Conservation (phyloP, 139 green algal genomes). For the Desmodesmus armatus region DNA sequence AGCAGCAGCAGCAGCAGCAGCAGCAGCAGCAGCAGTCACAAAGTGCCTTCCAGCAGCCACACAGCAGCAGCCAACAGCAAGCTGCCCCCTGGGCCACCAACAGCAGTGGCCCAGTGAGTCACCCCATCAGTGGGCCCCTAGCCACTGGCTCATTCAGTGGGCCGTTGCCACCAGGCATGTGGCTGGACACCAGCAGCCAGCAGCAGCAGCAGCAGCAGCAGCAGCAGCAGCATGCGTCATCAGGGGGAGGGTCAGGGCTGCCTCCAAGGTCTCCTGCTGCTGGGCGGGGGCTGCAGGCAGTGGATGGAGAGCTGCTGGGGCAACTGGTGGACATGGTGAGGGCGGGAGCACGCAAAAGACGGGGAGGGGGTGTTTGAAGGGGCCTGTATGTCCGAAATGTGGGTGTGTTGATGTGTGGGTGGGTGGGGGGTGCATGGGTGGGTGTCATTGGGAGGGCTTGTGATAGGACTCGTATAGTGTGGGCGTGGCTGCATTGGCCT, state of each 20-base stretch:
- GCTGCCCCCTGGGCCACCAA: neutral
- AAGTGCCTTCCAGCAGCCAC: neutral
- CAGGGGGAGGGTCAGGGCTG: too few relatives aligned
- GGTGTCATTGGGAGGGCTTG: too few relatives aligned
- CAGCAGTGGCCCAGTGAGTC: constrained; percentile 29
- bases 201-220: neutral
- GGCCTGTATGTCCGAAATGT: too few relatives aligned
- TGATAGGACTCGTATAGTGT: too few relatives aligned
- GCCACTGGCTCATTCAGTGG: too few relatives aligned
- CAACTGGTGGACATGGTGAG: constrained; percentile 31
- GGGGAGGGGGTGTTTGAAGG: too few relatives aligned
- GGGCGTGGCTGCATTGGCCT: too few relatives aligned
- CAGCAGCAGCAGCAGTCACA: neutral
- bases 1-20: constrained; percentile 9
- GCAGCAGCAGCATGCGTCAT: constrained; percentile 12
- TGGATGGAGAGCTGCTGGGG: constrained; percentile 18
- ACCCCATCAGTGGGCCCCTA: too few relatives aligned
- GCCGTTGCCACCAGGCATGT: neutral
- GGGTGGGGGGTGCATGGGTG: too few relatives aligned
- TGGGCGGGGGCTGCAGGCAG: neutral
- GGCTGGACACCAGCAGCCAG: too few relatives aligned
- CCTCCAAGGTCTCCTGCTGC: neutral
- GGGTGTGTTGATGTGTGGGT: too few relatives aligned
- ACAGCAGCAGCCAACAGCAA: constrained; percentile 15
- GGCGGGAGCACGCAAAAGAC: neutral